phyloP scores from a whole-genome alignment of 495 filamentous ascomycete genomes.

The Podospora pseudocomata region DNA sequence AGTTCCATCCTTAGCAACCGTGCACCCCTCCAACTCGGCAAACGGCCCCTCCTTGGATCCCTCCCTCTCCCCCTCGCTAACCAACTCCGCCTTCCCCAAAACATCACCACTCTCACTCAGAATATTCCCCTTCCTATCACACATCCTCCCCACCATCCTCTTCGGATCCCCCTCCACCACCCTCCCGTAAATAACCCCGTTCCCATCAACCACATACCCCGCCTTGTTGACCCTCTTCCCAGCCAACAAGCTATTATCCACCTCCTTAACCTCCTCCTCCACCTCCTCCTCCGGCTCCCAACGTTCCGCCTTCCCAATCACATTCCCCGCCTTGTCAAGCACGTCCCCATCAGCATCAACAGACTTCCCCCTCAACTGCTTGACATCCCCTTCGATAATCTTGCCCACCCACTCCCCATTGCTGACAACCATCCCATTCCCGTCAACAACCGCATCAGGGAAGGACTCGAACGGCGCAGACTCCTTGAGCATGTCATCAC shows the following conservation, averaged over 20 bases:
- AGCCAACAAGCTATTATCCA: constrained; percentile 66
- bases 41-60: constrained; percentile 73
- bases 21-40: constrained; percentile 67
- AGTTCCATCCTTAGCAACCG: constrained; percentile 73
- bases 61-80: constrained; percentile 65
- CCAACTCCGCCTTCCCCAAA: constrained; percentile 74
- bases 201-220: constrained; percentile 74
- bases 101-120: constrained; percentile 78
- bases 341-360: constrained; percentile 86
- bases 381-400: constrained; percentile 71
- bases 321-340: constrained; percentile 72
- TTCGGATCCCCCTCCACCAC: constrained; percentile 69
- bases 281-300: constrained; percentile 66
- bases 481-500: constrained; percentile 56
- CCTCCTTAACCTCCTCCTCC: constrained; percentile 47
- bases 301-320: constrained; percentile 73
- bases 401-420: constrained; percentile 68
- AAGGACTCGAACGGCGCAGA: constrained; percentile 73
- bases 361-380: constrained; percentile 66
- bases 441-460: constrained; percentile 63
- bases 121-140: constrained; percentile 75
- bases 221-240: constrained; percentile 84
- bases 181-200: constrained; percentile 70
- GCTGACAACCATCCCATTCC: constrained; percentile 66
- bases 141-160: constrained; percentile 72